Percentiles rank a stretch among this genome's conserved stretches.
These are phyloP conservation scores for Actinidia arguta DNA, from an alignment of 179 eudicot species.

Conservation along the genomic window DNA sequence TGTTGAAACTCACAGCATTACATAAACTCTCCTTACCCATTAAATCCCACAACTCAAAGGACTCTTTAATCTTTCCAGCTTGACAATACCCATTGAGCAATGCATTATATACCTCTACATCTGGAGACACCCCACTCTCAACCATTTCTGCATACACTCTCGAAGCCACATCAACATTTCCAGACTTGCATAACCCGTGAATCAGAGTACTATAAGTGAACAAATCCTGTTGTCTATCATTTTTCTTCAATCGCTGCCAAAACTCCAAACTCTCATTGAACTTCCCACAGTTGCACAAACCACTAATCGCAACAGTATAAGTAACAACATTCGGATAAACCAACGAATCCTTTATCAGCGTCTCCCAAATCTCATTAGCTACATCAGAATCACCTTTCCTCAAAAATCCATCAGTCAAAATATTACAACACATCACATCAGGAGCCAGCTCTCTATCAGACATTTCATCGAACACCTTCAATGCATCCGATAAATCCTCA, in stretches of 20 bases:
- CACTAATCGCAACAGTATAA: constrained; percentile 80
- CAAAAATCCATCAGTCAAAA: constrained; percentile 80
- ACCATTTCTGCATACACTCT: constrained; percentile 61
- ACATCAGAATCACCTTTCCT: constrained; percentile 46
- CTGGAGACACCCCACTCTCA: constrained; percentile 57
- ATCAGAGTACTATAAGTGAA: constrained; percentile 80
- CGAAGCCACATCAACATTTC: constrained; percentile 65
- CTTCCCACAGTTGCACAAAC: constrained; percentile 72
- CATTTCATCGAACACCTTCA: constrained; percentile 85
- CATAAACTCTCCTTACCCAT: constrained; percentile 61
- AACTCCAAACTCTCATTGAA: constrained; percentile 54
- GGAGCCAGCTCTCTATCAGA: constrained; percentile 59
- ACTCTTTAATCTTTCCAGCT: constrained; percentile 50
- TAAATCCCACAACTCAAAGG: constrained; percentile 63
- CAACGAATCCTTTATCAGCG: constrained; percentile 45
- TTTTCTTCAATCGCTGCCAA: constrained; percentile 69
- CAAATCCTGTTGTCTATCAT: constrained; percentile 61
- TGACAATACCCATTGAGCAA: constrained; percentile 79
- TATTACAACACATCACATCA: constrained; percentile 76
- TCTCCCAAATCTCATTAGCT: constrained; percentile 64
- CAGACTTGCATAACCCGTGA: constrained; percentile 68
- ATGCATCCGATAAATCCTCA: constrained; percentile 46
- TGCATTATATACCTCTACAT: constrained; percentile 64
- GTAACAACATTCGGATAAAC: constrained; percentile 73
- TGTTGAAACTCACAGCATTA: constrained; percentile 66